Percentiles rank a stretch among this genome's conserved stretches.
Evolutionary conservation across 345 rosid genomes (phyloP).

Genomic region (Populus alba): DNA sequence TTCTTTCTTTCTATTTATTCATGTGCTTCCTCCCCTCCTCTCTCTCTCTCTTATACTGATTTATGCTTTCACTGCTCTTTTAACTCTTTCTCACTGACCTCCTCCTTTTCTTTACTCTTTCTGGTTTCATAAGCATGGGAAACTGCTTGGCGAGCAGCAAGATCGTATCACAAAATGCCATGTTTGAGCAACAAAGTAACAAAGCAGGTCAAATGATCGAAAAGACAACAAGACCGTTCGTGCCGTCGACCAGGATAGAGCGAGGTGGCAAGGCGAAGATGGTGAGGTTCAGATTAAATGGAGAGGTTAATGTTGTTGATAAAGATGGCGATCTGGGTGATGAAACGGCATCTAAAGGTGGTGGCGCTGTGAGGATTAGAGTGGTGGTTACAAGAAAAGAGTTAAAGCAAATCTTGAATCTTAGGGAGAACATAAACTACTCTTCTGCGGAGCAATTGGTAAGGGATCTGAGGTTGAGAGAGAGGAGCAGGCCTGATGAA

Average conservation of each 20-base stretch:
- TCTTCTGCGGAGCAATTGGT: conserved; percentile 47
- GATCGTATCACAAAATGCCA: conserved; percentile 14
- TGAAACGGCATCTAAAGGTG: background rate
- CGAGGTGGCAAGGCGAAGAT: conserved; percentile 16
- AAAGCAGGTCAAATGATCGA: background rate
- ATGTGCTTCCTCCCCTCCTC: conserved; percentile 39
- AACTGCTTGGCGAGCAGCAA: conserved; percentile 27
- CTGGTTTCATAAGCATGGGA: conserved; percentile 31
- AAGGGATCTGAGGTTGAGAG: conserved; percentile 42
- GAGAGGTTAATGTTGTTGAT: background rate
- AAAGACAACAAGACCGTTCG: background rate
- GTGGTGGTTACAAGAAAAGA: conserved; percentile 62
- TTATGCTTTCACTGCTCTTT: background rate
- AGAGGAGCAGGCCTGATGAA: conserved; percentile 11
- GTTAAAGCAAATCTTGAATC: conserved; percentile 46
- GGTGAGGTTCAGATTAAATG: conserved; percentile 22
- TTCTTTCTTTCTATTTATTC: conserved; percentile 3
- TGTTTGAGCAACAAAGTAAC: background rate
- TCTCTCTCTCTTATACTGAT: background rate
- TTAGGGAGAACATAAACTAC: conserved; percentile 19
- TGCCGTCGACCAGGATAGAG: background rate
- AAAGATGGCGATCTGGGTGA: conserved; percentile 8
- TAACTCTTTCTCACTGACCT: background rate
- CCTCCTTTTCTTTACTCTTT: background rate
- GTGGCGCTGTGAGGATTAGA: conserved; percentile 47